Evolutionary conservation across 192 early-diverging fungal genomes (phyloP), one percentile per base, ranked within the genome.

Genomic region (Podila epicladia): DNA sequence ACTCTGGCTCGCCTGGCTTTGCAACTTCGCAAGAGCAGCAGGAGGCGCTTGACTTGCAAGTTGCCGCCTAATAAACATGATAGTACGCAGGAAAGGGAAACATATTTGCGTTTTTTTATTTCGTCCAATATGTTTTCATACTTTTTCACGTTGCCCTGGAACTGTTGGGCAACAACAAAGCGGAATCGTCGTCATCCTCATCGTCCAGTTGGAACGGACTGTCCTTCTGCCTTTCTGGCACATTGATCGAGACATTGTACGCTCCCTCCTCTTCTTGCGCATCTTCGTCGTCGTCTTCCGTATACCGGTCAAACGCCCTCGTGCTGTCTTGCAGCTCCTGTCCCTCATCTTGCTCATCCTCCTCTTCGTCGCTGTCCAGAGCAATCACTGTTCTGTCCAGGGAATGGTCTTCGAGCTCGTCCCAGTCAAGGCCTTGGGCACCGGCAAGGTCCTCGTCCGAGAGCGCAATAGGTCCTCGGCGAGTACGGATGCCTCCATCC

Each of bases 371-470:
- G 17, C 38, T 49, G 19, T 59, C 65, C 20, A 38, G 49, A 0
- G 53, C 53, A 24, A 26, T 55, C 19, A 26, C 53, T 24, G 22
- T 55, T 6, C 53, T 26, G n/a, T 55, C 53, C 41, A 72, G 45
- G 28, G 13, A 7, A 45, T 72, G 64, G 6, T 67, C 71, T 8
- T 80, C 77, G 6, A 80, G 26, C 20, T 72, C 77, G 9, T 80
- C 77, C 77, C 77, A 80, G 22, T 80, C 77, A 33, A 80, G 38
- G 26, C 77, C 62, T 38, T 66, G 69, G 7, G 77, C 77, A n/a
- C 77, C 77, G 3, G 24, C 62, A 1, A 80, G 31, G 9, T 80
- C 77, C 59, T 80, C 77, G 32, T 80, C 77, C 12, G 77, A 69
- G 12, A 80, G 33, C 8, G 77, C 77, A 61, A 80, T 80, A 0